phyloP scores from a whole-genome alignment of 441 rosid genomes.

The Eutrema salsugineum region DNA sequence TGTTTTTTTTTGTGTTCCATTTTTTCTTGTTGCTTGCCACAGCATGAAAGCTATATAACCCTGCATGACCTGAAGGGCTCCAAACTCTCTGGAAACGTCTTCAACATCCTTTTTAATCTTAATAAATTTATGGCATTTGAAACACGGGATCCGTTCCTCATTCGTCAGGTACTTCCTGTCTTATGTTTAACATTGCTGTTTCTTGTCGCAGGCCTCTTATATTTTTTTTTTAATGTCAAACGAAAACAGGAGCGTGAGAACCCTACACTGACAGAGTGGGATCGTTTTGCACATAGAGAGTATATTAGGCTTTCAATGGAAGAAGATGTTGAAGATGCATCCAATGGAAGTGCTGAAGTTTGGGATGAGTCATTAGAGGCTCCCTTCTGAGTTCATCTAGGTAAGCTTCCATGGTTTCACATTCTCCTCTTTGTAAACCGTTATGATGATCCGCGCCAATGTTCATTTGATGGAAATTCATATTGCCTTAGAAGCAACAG shows the following conservation, averaged over 20 bases:
- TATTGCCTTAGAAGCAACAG: background rate
- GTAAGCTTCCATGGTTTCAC: conserved; percentile 24
- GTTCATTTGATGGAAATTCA: background rate
- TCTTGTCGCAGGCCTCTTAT: background rate
- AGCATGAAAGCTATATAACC: conserved; percentile 72
- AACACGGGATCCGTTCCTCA: conserved; percentile 95
- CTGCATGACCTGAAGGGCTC: conserved; percentile 74
- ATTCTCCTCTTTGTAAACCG: background rate
- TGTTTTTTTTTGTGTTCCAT: conserved; percentile 4
- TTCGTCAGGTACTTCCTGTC: conserved; percentile 68
- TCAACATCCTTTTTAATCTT: conserved; percentile 95
- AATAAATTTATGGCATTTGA: conserved; percentile 98
- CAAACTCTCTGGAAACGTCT: conserved; percentile 87
- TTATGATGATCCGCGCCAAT: background rate
- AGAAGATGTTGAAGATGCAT: conserved; percentile 96
- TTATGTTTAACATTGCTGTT: background rate
- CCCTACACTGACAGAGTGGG: conserved; percentile 99
- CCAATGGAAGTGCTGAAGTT: conserved; percentile 96
- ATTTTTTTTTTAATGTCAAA: background rate
- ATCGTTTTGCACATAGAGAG: conserved; percentile 98
- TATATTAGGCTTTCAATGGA: conserved; percentile 98
- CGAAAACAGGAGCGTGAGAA: conserved; percentile 85
- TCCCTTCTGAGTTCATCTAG: conserved; percentile 59
- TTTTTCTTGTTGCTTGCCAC: conserved; percentile 16
- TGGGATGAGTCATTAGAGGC: conserved; percentile 99